Evolutionary conservation across 805 yeast genomes (phyloP), one percentile per base, ranked within the genome.

Genomic region (Saccharomycopsis microspora): DNA sequence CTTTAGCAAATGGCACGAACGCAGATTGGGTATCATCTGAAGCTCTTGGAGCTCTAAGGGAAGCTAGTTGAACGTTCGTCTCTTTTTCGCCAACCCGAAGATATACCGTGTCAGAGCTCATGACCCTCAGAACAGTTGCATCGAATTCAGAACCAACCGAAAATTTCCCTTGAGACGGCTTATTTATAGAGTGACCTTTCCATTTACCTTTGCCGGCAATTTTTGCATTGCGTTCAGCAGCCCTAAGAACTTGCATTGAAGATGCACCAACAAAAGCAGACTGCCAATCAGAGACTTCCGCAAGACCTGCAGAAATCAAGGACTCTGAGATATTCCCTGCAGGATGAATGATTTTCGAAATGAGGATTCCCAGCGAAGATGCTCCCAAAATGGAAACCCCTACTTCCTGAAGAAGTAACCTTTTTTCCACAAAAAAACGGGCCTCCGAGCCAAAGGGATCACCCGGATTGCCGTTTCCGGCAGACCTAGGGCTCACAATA

Each of bases 231-330:
- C 70, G 75, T 60, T 85, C 94, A 31, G 80, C 76, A 50, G 69
- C 72, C 58, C 95, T 75, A 47, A 84, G 70, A 35, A 60, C 59
- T 2, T 72, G 55, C 88, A 86, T 84, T 29, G 68, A 67, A 41
- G 70, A 64, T 7, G 87, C 66, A 4, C 95, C 95, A 49, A 86
- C 66, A 39, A 77, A 56, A 9, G 74, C 59, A 1, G 87, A 76
- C 60, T 87, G 95, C 87, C 90, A 81, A 60, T 86, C 95, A 30
- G 79, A 75, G 43, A 85, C 78, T 54, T 78, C 80, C 8, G 82
- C 95, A 32, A 81, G 69, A 7, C 96, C 96, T 47, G 69, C 70
- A 48, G 73, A 76, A 50, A 86, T 69, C 48, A 86, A 65, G 54
- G 76, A 75, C 54, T 78, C 83, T 49, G 82, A 77, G 56, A 85